Conservation (phyloP, 2,329 filamentous ascomycete species). For the Colletotrichum acutatum region DNA sequence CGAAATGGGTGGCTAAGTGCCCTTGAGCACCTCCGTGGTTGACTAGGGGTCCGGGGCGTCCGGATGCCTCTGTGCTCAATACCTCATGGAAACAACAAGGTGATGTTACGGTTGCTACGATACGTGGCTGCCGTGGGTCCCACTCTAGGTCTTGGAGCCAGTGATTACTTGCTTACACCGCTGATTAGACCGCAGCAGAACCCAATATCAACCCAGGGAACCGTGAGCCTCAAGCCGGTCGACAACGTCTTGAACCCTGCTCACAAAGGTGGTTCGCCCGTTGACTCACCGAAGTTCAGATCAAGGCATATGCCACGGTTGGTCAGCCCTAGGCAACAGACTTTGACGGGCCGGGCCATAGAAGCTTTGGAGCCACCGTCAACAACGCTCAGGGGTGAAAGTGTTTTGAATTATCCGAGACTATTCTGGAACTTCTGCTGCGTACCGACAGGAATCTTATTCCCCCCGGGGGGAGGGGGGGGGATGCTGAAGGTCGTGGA, state of each 20-base stretch:
- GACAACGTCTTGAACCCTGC: neutral
- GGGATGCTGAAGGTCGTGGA: neutral
- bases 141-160: neutral
- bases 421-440: neutral
- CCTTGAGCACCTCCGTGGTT: neutral
- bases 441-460: neutral
- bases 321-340: neutral
- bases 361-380: neutral
- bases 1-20: neutral
- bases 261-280: neutral
- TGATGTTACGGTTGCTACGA: neutral
- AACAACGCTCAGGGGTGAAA: neutral
- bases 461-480: too few relatives aligned
- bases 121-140: neutral
- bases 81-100: neutral
- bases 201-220: slow-evolving; percentile 1
- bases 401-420: neutral
- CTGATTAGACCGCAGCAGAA: slow-evolving; percentile 9
- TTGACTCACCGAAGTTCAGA: slow-evolving; percentile 1
- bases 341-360: slow-evolving; percentile 16
- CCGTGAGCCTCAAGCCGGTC: slow-evolving; percentile 7
- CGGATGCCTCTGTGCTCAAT: neutral
- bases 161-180: slow-evolving; percentile 24
- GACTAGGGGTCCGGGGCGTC: slow-evolving; percentile 13
- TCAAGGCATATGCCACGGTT: neutral